Evolutionary conservation across 305 asterid species (phyloP).

Genomic region (Rubia tinctorum): DNA sequence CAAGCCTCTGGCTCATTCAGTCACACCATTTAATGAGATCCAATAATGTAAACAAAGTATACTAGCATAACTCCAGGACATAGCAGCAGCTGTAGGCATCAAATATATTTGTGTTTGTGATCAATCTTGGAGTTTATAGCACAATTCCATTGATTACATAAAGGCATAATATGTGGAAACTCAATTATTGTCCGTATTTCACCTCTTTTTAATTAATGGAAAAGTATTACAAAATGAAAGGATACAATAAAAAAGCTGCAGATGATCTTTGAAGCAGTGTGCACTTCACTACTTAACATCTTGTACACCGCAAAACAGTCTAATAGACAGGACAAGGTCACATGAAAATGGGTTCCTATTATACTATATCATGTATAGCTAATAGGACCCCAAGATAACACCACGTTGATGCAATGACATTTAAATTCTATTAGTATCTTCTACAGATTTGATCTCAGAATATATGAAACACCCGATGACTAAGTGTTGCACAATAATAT

Average conservation of each 20-base stretch:
- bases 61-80: constrained; percentile 9
- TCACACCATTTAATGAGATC: constrained; percentile 31
- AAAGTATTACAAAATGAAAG: too few relatives aligned
- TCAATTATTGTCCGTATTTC: not conserved
- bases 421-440: not conserved
- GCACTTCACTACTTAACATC: too few relatives aligned
- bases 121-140: not conserved
- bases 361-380: not conserved
- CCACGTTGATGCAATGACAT: not conserved
- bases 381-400: not conserved
- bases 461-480: not conserved
- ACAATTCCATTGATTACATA: constrained; percentile 4
- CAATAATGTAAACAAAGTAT: constrained; percentile 7
- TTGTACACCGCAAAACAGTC: too few relatives aligned
- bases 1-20: constrained; percentile 78
- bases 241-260: too few relatives aligned
- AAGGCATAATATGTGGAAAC: not conserved
- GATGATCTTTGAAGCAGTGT: not conserved
- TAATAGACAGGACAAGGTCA: not conserved
- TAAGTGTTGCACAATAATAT: not conserved
- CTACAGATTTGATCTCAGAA: not conserved
- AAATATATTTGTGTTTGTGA: constrained; percentile 14
- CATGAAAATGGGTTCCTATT: not conserved
- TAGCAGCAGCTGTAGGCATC: constrained; percentile 24
- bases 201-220: not conserved